Percentiles rank a stretch among this genome's conserved stretches.
Evolutionary conservation across 306 rosid genomes (phyloP).

Genomic region (Rosa lucieae): DNA sequence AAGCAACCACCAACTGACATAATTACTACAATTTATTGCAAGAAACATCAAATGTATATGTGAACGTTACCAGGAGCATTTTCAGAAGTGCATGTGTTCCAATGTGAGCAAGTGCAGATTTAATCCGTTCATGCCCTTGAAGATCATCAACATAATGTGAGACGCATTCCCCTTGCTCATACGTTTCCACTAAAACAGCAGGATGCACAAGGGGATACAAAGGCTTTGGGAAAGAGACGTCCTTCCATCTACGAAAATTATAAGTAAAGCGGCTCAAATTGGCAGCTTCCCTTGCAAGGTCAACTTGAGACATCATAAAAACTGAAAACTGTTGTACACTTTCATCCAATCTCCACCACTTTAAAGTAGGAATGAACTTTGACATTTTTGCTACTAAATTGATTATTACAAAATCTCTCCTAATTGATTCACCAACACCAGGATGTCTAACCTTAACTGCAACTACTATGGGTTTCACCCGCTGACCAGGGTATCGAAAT

Average conservation of each 20-base stretch:
- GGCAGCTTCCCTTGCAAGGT: constrained; percentile 99
- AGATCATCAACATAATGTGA: constrained; percentile 81
- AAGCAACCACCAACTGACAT: constrained; percentile 11
- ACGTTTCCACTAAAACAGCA: constrained; percentile 94
- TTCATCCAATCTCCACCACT: constrained; percentile 97
- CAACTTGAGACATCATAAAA: constrained; percentile 99
- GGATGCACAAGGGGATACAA: constrained; percentile 98
- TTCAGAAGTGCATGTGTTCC: constrained; percentile 98
- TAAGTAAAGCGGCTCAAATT: constrained; percentile 93
- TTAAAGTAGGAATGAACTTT: constrained; percentile 70
- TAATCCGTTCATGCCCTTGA: constrained; percentile 73
- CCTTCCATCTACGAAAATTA: constrained; percentile 92
- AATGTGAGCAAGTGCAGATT: constrained; percentile 91
- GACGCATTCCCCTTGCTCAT: constrained; percentile 93
- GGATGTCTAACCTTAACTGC: constrained; percentile 99
- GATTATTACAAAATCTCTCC: constrained; percentile 90
- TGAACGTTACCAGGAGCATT: constrained; percentile 89
- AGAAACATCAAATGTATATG: constrained; percentile 3
- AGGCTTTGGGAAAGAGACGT: constrained; percentile 97
- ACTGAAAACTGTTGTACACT: constrained; percentile 99
- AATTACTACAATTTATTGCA: neutral
- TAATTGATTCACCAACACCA: constrained; percentile 94
- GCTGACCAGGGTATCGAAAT: constrained; percentile 89
- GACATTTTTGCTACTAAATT: constrained; percentile 75
- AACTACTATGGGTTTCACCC: constrained; percentile 64